Conservation (phyloP, 805 yeast species). For the Starmerella potacharoeniae region DNA sequence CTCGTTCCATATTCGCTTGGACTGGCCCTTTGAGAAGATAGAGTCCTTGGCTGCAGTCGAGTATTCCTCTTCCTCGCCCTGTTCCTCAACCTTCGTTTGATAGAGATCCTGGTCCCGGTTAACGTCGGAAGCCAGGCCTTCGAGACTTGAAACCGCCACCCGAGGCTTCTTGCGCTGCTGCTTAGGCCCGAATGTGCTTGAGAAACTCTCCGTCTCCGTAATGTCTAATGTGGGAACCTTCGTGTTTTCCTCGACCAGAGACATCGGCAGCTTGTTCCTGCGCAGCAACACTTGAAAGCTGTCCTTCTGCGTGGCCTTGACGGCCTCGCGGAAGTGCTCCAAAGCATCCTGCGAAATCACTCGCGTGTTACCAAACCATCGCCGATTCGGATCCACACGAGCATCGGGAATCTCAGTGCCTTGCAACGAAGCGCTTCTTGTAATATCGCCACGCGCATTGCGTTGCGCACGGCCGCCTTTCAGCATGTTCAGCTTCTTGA, state of each 20-base stretch:
- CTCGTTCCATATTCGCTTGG: constrained; percentile 98
- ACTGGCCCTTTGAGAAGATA: constrained; percentile 92
- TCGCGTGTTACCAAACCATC: constrained; percentile 97
- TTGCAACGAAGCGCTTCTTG: constrained; percentile 80
- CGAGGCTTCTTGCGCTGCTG: constrained; percentile 87
- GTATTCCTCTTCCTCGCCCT: constrained; percentile 55
- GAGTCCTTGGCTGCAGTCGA: constrained; percentile 89
- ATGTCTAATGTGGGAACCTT: constrained; percentile 71
- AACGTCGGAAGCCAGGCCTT: constrained; percentile 58
- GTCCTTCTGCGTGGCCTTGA: constrained; percentile 75
- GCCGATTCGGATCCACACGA: constrained; percentile 87
- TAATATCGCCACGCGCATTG: constrained; percentile 76
- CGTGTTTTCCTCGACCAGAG: constrained; percentile 69
- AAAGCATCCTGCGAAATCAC: constrained; percentile 96
- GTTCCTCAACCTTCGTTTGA: constrained; percentile 55
- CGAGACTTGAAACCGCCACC: constrained; percentile 62
- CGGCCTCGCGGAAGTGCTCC: constrained; percentile 84
- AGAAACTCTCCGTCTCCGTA: constrained; percentile 77
- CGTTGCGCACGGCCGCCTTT: constrained; percentile 80
- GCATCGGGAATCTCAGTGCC: constrained; percentile 81
- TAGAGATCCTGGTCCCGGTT: constrained; percentile 48
- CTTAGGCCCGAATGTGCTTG: constrained; percentile 83
- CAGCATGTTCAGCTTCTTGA: constrained; percentile 83
- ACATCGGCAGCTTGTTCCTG: constrained; percentile 92
- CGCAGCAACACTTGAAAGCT: constrained; percentile 75